phyloP scores from a whole-genome alignment of 1,284 basidiomycete species.

The Coniferiporia sulphurascens region DNA sequence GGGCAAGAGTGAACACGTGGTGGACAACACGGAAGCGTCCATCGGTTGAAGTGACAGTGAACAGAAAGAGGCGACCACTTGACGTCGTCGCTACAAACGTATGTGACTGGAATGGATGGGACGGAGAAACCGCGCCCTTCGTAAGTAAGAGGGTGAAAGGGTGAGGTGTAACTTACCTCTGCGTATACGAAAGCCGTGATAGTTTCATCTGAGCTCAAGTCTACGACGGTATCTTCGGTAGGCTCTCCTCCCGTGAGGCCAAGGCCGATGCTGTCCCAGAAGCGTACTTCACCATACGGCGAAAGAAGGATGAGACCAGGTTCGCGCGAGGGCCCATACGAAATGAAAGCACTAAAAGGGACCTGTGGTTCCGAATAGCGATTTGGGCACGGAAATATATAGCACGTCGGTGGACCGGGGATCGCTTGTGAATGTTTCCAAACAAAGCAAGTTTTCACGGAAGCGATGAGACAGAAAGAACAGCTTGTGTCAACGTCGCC shows the following conservation, averaged over 20 bases:
- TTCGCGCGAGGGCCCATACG: conserved; percentile 63
- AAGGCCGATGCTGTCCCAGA: conserved; percentile 78
- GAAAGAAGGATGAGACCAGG: conserved; percentile 74
- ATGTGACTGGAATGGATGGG: conserved; percentile 41
- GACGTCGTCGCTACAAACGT: conserved; percentile 67
- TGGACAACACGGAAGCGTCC: conserved; percentile 58
- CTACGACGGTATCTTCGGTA: conserved; percentile 49
- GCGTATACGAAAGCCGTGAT: conserved; percentile 60
- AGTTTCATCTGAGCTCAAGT: conserved; percentile 50
- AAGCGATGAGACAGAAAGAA: conserved; percentile 69
- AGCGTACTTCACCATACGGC: conserved; percentile 56
- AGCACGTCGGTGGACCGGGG: conserved; percentile 69
- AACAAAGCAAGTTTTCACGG: conserved; percentile 70
- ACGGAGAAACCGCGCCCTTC: background rate
- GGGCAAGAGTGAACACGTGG: conserved; percentile 54
- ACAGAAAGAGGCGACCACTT: conserved; percentile 57
- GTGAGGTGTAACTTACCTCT: conserved; percentile 43
- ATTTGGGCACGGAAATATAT: conserved; percentile 70
- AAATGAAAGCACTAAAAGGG: conserved; percentile 66
- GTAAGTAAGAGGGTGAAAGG: background rate
- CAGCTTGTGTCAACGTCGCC: conserved; percentile 67
- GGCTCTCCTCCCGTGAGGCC: conserved; percentile 77
- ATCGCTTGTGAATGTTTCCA: conserved; percentile 74
- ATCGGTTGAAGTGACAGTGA: conserved; percentile 58
- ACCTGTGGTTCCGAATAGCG: conserved; percentile 39